Evolutionary conservation across 495 filamentous ascomycete genomes (phyloP), one percentile per base, ranked within the genome.

Genomic region (Aspergillus avenaceus): DNA sequence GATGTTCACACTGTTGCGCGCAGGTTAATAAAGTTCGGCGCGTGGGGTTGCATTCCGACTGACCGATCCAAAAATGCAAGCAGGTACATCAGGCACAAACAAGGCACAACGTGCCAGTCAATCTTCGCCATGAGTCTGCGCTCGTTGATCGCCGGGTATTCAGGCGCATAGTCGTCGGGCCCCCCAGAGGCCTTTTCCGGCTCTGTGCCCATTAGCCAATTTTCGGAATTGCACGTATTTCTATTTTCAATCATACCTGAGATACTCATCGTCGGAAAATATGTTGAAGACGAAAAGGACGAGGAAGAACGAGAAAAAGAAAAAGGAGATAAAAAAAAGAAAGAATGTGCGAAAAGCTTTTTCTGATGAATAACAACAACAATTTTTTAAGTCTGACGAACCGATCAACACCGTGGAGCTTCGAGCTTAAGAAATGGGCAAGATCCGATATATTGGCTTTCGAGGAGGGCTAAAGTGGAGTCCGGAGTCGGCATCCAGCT

Each of bases 1-100:
- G 47, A 81, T 82, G 54, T 86, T 87, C 54, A 67, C 66, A 71
- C 81, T 56, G 58, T 38, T 14, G 14, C n/a, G 34, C 34, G 34
- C 34, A 38, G 1, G 8, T 23, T 40, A 46, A 19, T 28, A 54
- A 31, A 47, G 52, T 41, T 6, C 13, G 34, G 6, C 16, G n/a
- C 34, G 1, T 11, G 52, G 49, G 28, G 13, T 46, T 12, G 7
- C 14, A 38, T 38, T 16, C 34, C 34, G 9, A 4, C 67, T 45
- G 61, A 79, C 77, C 87, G 76, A 66, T 92, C 88, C 24, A 93
- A 63, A 63, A 91, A 93, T 45, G 88, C 87, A 21, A 91, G 65
- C 8, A 91, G 75, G 62, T 92, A 93, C 59, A 93, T 69, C 37
- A 90, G 68, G 58, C 81, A 85, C 31, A 93, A 72, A 54, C 84